phyloP scores from a whole-genome alignment of 31 red algal genomes.

The Asparagopsis taxiformis region DNA sequence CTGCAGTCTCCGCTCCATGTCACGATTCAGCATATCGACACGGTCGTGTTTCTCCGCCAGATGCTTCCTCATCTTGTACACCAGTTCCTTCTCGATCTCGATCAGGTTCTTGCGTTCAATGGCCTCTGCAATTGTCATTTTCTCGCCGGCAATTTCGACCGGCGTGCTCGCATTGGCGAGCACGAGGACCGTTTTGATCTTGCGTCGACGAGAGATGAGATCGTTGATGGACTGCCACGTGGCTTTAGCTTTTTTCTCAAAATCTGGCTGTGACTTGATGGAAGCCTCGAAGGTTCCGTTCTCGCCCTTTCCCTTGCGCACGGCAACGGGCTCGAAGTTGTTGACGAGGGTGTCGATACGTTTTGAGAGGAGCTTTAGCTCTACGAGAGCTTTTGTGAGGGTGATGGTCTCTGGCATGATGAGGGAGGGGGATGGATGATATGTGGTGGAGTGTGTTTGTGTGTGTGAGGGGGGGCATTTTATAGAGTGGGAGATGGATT shows the following conservation, averaged over 20 bases:
- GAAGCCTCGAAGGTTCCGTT: not conserved
- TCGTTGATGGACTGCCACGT: conserved; percentile 22
- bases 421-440: too few species aligned
- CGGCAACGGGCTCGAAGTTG: conserved; percentile 13
- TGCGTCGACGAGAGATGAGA: conserved; percentile 14
- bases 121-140: conserved; percentile 36
- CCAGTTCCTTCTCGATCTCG: conserved; percentile 18
- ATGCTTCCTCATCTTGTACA: not conserved
- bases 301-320: conserved; percentile 19
- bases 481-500: too few species aligned
- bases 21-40: conserved; percentile 15
- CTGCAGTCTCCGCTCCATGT: conserved; percentile 2
- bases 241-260: conserved; percentile 6
- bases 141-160: conserved; percentile 27
- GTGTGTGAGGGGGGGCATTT: too few species aligned
- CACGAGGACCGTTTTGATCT: conserved; percentile 38
- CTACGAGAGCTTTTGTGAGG: conserved; percentile 45
- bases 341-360: conserved; percentile 34
- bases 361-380: conserved; percentile 37
- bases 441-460: too few species aligned
- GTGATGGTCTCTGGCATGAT: too few species aligned
- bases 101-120: conserved; percentile 40
- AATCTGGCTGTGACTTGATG: conserved; percentile 22
- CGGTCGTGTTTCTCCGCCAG: not conserved
- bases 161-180: conserved; percentile 28